Base-by-base conservation (phyloP, 192 early-diverging fungal genomes). In the Spinellus fusiger region DNA sequence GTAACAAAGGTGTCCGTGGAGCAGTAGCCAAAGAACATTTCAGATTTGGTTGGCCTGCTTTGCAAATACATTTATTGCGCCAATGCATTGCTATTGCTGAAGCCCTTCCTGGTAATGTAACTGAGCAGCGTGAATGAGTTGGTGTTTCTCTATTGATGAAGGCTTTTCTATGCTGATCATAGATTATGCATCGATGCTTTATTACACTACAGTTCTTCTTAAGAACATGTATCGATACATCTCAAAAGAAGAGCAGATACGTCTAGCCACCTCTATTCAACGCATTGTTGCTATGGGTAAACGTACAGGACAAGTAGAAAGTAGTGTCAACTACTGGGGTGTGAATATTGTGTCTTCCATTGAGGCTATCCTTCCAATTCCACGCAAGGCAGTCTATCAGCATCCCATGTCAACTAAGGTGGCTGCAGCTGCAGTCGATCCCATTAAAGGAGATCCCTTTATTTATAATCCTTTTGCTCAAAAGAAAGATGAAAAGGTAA, bases 391-490 rank as follows among this genome's bases (percentile, higher is more conserved):
- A 18, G 82, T 86, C 0, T 80, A 80, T 56, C 79, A 80, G 10
- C 83, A 89, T 65, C 71, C 78, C 35, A 1, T 71, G 51, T n/a
- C 66, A 49, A 40, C 55, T 65, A 10, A 68, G 71, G 1, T 70
- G 60, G 56, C 54, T 72, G 37, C 57, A 18, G 49, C 40, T 40
- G 53, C 69, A 29, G 59, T 65, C 49, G 63, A 83, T 66, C 35
- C 49, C 23, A 38, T 28, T 22, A 38, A 53, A 1, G 44, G 70
- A 28, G 85, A 89, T 54, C 82, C 88, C 10, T 93, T 93, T 67
- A 77, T 93, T 28, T 90, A 93, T 71, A 90, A 88, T 66, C 88
- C 90, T 5, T 91, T 82, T 72, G 79, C 79, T 37, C 70, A 82
- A 49, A 87, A 86, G 58, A 76, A 77, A 56, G 23, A 55, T 8